Base-by-base conservation (phyloP, 768 basidiomycete species). In the Cystobasidium tubakii region DNA sequence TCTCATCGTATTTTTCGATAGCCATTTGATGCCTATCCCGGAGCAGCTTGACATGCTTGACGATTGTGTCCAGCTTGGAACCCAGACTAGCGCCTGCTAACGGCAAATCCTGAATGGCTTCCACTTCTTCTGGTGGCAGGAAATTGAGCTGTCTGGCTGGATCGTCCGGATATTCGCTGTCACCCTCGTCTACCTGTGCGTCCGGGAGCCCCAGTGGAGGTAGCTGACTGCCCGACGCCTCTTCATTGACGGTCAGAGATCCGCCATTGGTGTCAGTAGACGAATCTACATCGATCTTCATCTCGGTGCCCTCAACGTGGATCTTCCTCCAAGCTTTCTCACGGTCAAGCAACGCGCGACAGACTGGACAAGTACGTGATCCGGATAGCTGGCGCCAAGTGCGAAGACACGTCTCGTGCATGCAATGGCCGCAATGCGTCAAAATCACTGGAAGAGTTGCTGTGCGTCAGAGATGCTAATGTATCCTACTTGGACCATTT, bases 371-470 rank as follows among this genome's bases (percentile, higher is more conserved):
- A 0, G 64, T 74, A 6, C 34, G 27, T 39, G 69, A 34, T 33
- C 34, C 21, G 0, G 70, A 43, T 0, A 55, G 62, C 1, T 15
- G 7, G n/a, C 63, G 36, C 79, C 79, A 78, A 13, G 42, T 44
- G 21, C 27, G 34, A 63, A 78, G 75, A 64, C 79, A 79, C 0
- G 0, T 1, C 13, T 55, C 33, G 70, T 77, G 78, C 33, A 74
- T 70, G 23, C 76, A 29, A 43, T 79, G 79, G 0, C 67, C 77
- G 63, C 79, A 79, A 17, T 17, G 43, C 2, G 77, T 78, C 15
- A 79, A 43, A 3, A 79, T 63, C 13, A 76, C 79, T 36, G 39
- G 29, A 23, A 12, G 27, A 27, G 53, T n/a, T n/a, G n/a, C n/a
- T n/a, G n/a, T n/a, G n/a, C n/a, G n/a, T n/a, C n/a, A n/a, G n/a